Evolutionary conservation across 768 basidiomycete species (phyloP), one percentile per base, ranked within the genome.

Genomic region (Tremella yokohamensis): DNA sequence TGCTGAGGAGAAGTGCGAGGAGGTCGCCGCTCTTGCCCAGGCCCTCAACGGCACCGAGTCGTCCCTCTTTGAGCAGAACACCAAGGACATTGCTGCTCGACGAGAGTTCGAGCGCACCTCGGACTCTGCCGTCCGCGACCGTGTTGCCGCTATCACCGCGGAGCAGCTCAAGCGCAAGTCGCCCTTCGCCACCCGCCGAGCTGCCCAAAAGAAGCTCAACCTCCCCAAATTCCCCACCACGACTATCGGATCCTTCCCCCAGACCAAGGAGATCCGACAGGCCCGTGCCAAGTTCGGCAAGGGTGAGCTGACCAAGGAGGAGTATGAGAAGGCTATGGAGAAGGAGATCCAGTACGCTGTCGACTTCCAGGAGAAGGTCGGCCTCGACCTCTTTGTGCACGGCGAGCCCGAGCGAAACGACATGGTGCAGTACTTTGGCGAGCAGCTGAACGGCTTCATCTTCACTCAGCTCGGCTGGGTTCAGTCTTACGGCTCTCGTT

Each of bases 361-460:
- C 68, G 83, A 85, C 64, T 94, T 98, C 90, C 96, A 99, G 79
- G 94, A 98, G 83, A 85, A 84, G 79, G 84, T 92, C 66, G 94
- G 89, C 66, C 86, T 99, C 68, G 96, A 99, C 79, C 84, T 99
- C 58, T 84, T 98, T 69, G 96, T 99, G 61, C 96, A 99, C 79
- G 96, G 96, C 73, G 96, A 99, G 79, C 89, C 94, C 54, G 94
- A 99, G 82, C 85, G 94, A 72, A 97, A 97, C 78, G 94, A 97
- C 83, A 98, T 98, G 94, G 93, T 96, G 63, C 93, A 98, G 81
- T 99, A 99, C 85, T 99, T 98, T 69, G 96, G 96, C 52, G 96
- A 99, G 79, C 88, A 85, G 76, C 82, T 99, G 63, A 80, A 84
- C 51, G 96, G 96, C 66, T 97, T 99, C 76, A 89, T 89, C 78